These are phyloP conservation scores for Daldinia loculata DNA, from an alignment of 495 filamentous ascomycete species.

Conservation along the genomic window DNA sequence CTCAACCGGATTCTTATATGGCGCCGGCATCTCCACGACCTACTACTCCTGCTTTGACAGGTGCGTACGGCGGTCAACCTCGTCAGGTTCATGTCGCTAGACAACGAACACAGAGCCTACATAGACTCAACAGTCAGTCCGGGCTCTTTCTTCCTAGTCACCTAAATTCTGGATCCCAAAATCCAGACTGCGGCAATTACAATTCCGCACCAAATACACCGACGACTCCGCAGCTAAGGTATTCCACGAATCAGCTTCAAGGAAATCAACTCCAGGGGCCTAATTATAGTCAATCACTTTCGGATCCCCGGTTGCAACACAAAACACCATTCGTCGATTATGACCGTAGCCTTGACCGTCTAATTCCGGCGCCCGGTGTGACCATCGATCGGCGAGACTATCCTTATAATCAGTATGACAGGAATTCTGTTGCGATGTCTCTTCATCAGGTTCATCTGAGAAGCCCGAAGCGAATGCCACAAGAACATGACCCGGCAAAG, in stretches of 20 bases:
- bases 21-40: background rate
- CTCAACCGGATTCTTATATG: background rate
- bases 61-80: background rate
- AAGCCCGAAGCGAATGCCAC: conserved; percentile 60
- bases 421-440: conserved; percentile 55
- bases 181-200: background rate
- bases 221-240: background rate
- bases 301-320: background rate
- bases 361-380: conserved; percentile 48
- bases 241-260: background rate
- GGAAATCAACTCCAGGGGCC: background rate
- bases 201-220: background rate
- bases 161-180: background rate
- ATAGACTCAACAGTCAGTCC: conserved; percentile 2
- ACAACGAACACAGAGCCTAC: conserved; percentile 4
- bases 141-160: background rate
- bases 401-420: conserved; percentile 52
- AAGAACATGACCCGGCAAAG: conserved; percentile 22
- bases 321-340: background rate
- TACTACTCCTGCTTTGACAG: background rate
- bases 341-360: conserved; percentile 9
- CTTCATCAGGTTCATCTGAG: conserved; percentile 67
- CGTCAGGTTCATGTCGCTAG: background rate
- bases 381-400: conserved; percentile 42
- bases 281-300: background rate